Base-by-base conservation (phyloP, 208 protist species). In the Wallacemonas collosoma region DNA sequence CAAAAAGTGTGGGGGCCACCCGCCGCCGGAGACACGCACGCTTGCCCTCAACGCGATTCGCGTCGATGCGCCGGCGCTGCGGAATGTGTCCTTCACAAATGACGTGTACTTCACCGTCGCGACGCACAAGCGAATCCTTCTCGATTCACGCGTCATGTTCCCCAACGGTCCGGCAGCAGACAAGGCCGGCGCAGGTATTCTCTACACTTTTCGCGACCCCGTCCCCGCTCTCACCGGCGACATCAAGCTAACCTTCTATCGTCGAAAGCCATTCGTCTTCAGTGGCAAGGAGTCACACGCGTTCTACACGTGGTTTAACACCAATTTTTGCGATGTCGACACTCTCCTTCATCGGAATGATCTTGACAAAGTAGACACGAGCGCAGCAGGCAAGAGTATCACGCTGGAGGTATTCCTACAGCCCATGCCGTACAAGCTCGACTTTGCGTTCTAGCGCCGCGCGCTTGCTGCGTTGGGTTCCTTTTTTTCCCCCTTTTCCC, bases 291-390 rank as follows among this genome's bases (percentile, higher is more conserved):
- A 71, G 51, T 76, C 75, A 1, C 69, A 44, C 2, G 72, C 57
- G 35, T 87, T 73, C 55, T 76, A 80, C 62, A 69, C 83, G 38
- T 83, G 77, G 77, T 72, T 87, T 50, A 79, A 87, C 79, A 87
- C 81, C 4, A 60, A 56, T 57, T 77, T 77, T 48, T 71, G 66
- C 36, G 54, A 41, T 68, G 69, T 58, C 65, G 56, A 2, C 47
- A 53, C 67, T 43, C 47, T 76, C 0, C 72, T 73, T 15, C 56
- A 41, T 1, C 53, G 63, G 3, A 15, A 60, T 35, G 68, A 77
- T 36, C 60, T 82, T 35, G 77, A 78, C 64, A 77, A 77, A 57
- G 68, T 71, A 47, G 72, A 76, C 15, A 64, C 60, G 44, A 63
- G 61, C n/a, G 63, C 74, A 9, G 66, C 72, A 7, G 67, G 66